phyloP scores from a whole-genome alignment of 495 filamentous ascomycete genomes.

The Neurospora hispaniola region DNA sequence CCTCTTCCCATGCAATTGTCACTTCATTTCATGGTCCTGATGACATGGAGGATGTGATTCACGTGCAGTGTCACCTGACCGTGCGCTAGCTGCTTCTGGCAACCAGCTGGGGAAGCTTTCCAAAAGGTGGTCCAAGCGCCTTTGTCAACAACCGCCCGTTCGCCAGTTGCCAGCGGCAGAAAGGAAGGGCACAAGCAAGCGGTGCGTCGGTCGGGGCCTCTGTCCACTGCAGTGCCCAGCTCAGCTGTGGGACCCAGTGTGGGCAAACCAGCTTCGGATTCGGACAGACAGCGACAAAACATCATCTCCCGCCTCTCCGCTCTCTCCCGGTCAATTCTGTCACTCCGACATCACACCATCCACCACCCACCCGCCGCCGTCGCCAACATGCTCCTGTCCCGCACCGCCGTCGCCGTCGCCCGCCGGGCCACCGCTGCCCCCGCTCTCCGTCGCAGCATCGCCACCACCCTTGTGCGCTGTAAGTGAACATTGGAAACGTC shows the following conservation, averaged over 20 bases:
- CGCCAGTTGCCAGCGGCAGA: not conserved
- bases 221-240: not conserved
- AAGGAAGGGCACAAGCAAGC: not conserved
- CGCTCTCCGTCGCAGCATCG: slow-evolving; percentile 46
- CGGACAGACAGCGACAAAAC: not conserved
- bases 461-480: slow-evolving; percentile 49
- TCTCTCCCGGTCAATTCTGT: slow-evolving; percentile 9
- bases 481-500: slow-evolving; percentile 22
- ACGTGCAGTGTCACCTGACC: not conserved
- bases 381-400: slow-evolving; percentile 70
- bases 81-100: not conserved
- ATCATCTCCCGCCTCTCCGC: slow-evolving; percentile 3
- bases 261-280: not conserved
- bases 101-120: not conserved
- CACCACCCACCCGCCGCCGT: slow-evolving; percentile 2
- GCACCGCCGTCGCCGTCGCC: slow-evolving; percentile 61
- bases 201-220: not conserved
- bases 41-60: not conserved
- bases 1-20: too few species aligned
- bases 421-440: slow-evolving; percentile 57
- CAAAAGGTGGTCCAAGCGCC: not conserved
- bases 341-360: slow-evolving; percentile 2
- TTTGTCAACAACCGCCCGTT: not conserved
- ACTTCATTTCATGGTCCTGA: too few species aligned
- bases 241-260: not conserved